Conservation (phyloP, 2,329 filamentous ascomycete genomes). For the Aspergillus sp. region DNA sequence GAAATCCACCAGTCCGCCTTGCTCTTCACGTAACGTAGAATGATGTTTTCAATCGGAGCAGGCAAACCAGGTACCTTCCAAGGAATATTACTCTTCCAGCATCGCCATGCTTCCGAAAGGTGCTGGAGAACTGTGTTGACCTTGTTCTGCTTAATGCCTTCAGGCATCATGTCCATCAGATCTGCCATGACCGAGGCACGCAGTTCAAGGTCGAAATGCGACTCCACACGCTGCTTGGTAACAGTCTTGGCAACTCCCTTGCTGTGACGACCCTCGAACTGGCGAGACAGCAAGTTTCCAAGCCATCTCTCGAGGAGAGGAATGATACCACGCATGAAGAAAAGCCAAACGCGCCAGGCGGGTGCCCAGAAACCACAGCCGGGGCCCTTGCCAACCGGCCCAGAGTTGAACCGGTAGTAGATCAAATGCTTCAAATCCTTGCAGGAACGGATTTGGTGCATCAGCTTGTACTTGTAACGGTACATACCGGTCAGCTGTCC, state of each 20-base stretch:
- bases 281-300: slow-evolving; percentile 88
- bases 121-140: slow-evolving; percentile 97
- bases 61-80: slow-evolving; percentile 98
- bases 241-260: slow-evolving; percentile 99
- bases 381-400: slow-evolving; percentile 91
- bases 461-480: slow-evolving; percentile 99
- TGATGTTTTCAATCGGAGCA: slow-evolving; percentile 97
- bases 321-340: slow-evolving; percentile 98
- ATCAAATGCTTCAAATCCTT: slow-evolving; percentile 99
- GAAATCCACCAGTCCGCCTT: slow-evolving; percentile 99
- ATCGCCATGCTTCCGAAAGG: slow-evolving; percentile 95
- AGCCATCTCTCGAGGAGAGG: slow-evolving; percentile 94
- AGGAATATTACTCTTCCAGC: slow-evolving; percentile 99
- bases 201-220: slow-evolving; percentile 94
- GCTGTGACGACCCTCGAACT: slow-evolving; percentile 96
- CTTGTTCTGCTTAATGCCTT: slow-evolving; percentile 99
- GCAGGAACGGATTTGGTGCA: slow-evolving; percentile 98
- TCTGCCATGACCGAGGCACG: slow-evolving; percentile 98
- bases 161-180: slow-evolving; percentile 99
- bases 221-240: slow-evolving; percentile 97
- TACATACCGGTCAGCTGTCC: slow-evolving; percentile 99
- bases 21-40: slow-evolving; percentile 94
- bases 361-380: slow-evolving; percentile 99
- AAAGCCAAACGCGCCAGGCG: slow-evolving; percentile 97
- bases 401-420: slow-evolving; percentile 97